These are phyloP conservation scores for Ustulina deusta DNA, from an alignment of 2,329 filamentous ascomycete species.

Conservation along the genomic window DNA sequence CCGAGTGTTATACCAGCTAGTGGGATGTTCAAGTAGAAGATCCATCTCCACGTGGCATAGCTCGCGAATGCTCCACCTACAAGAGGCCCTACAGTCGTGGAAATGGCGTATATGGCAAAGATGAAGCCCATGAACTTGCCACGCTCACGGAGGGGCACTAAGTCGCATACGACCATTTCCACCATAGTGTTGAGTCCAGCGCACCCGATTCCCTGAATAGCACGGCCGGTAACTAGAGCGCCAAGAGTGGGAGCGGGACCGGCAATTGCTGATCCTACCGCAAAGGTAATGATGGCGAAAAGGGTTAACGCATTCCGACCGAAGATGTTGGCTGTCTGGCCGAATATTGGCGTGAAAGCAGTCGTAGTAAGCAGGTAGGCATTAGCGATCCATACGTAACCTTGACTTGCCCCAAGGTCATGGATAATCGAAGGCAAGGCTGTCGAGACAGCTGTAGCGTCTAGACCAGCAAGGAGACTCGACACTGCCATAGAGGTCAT, in stretches of 20 bases:
- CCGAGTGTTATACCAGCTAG: constrained; percentile 48
- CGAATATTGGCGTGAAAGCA: constrained; percentile 59
- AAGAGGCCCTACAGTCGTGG: constrained; percentile 39
- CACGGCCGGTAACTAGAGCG: constrained; percentile 60
- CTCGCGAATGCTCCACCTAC: constrained; percentile 40
- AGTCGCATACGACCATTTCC: constrained; percentile 45
- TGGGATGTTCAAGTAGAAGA: constrained; percentile 50
- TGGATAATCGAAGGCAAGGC: constrained; percentile 42
- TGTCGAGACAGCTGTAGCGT: constrained; percentile 39
- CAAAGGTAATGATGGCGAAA: constrained; percentile 62
- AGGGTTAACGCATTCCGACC: constrained; percentile 56
- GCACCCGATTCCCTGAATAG: constrained; percentile 61
- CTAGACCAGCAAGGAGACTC: constrained; percentile 34
- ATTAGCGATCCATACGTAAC: constrained; percentile 41
- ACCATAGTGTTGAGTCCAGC: constrained; percentile 52
- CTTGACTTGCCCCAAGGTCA: constrained; percentile 33
- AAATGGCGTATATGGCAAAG: constrained; percentile 30
- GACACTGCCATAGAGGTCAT: constrained; percentile 30
- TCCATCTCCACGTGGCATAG: constrained; percentile 44
- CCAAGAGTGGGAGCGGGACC: constrained; percentile 45
- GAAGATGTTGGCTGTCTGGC: constrained; percentile 60
- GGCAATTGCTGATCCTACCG: constrained; percentile 60
- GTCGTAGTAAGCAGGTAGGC: constrained; percentile 47
- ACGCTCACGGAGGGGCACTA: constrained; percentile 37
- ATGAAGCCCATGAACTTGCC: constrained; percentile 38